phyloP scores from a whole-genome alignment of 1,284 basidiomycete genomes.

The Cutaneotrichosporon spelunceum region DNA sequence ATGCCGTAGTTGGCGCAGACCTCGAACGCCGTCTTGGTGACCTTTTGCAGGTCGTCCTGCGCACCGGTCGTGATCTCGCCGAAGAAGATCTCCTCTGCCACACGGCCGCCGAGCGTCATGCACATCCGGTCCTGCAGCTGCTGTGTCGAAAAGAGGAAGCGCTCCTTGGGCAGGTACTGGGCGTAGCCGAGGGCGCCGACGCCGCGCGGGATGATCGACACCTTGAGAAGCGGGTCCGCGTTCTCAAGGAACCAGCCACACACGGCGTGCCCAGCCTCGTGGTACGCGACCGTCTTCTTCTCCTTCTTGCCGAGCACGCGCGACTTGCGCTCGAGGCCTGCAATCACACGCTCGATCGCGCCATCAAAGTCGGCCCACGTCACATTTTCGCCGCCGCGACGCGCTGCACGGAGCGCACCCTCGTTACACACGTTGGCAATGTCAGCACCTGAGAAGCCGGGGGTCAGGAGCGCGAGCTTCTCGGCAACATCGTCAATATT shows the following conservation, averaged over 20 bases:
- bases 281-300: conserved; percentile 98
- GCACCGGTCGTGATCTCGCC: conserved; percentile 95
- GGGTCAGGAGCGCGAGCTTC: conserved; percentile 92
- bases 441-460: conserved; percentile 97
- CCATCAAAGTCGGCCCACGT: conserved; percentile 88
- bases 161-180: conserved; percentile 91
- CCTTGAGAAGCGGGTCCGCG: conserved; percentile 93
- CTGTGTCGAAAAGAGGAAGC: conserved; percentile 90
- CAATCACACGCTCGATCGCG: conserved; percentile 97
- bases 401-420: conserved; percentile 90
- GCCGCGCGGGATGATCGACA: conserved; percentile 96
- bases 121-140: conserved; percentile 95
- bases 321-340: conserved; percentile 93
- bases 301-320: conserved; percentile 89
- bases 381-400: conserved; percentile 74
- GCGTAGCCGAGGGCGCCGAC: conserved; percentile 96
- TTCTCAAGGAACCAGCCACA: conserved; percentile 98
- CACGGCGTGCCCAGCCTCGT: conserved; percentile 97
- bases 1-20: conserved; percentile 90
- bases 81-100: conserved; percentile 98
- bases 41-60: conserved; percentile 96
- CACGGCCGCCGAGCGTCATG: conserved; percentile 98
- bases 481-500: conserved; percentile 67
- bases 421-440: conserved; percentile 99
- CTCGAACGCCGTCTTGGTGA: conserved; percentile 96